Evolutionary conservation across 139 green algal species (phyloP).

Genomic region (Chlorella sp.): DNA sequence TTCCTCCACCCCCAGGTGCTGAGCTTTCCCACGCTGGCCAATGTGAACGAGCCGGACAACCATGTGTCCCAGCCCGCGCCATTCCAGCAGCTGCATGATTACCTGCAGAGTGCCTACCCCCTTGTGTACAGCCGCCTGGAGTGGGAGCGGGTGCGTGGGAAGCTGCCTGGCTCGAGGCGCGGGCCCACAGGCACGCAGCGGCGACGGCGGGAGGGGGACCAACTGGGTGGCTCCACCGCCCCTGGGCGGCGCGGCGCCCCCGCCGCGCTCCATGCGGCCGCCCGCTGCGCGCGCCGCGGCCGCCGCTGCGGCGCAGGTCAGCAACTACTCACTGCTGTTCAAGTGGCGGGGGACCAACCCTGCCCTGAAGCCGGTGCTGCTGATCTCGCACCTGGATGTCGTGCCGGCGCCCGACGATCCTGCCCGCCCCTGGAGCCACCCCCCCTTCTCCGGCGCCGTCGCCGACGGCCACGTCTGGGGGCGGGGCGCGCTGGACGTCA

Average conservation of each 20-base stretch:
- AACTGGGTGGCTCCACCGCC: no score
- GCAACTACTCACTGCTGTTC: constrained; percentile 56
- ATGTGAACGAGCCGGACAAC: background rate
- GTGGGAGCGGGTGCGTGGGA: constrained; percentile 5
- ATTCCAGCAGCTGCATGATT: constrained; percentile 31
- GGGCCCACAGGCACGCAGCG: no score
- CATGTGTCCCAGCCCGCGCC: constrained; percentile 12
- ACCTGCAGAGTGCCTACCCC: constrained; percentile 24
- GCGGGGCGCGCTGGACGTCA: constrained; percentile 71
- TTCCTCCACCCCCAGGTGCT: background rate
- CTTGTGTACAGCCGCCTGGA: constrained; percentile 9
- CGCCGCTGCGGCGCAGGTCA: constrained; percentile 45
- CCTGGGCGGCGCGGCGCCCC: no score
- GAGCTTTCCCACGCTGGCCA: background rate
- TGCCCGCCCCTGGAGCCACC: constrained; percentile 54
- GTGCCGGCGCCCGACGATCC: constrained; percentile 51
- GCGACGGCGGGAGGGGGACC: no score
- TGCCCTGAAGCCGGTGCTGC: constrained; percentile 52
- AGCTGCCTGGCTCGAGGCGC: no score
- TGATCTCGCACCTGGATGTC: constrained; percentile 77
- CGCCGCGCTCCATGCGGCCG: background rate
- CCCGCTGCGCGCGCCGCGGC: background rate
- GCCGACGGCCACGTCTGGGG: constrained; percentile 72
- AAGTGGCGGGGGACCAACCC: constrained; percentile 61
- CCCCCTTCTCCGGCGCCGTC: constrained; percentile 62